Percentiles rank a stretch among this genome's conserved stretches.
These are phyloP conservation scores for Boehmeria nivea DNA, from an alignment of 306 rosid species.

Conservation along the genomic window DNA sequence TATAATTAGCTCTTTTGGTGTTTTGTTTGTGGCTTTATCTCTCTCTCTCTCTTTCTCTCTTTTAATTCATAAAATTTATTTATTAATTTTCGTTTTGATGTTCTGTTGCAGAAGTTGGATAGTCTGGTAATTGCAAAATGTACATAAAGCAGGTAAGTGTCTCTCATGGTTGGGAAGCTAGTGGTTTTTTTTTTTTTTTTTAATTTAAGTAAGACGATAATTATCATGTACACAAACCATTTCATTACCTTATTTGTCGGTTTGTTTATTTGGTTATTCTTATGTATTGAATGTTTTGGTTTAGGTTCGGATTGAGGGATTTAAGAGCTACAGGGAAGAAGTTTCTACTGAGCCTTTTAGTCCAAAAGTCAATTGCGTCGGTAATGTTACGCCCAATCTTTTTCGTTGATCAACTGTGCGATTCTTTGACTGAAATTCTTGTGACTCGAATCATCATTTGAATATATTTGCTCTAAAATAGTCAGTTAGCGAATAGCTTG, in stretches of 20 bases:
- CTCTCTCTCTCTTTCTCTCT: no score
- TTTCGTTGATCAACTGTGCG: conserved; percentile 4
- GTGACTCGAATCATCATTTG: neutral
- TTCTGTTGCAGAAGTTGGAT: conserved; percentile 29
- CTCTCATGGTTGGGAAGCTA: neutral
- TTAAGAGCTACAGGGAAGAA: conserved; percentile 93
- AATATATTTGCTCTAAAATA: neutral
- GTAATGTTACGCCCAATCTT: conserved; percentile 40
- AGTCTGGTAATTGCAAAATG: conserved; percentile 54
- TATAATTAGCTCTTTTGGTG: neutral
- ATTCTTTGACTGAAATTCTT: conserved; percentile 4
- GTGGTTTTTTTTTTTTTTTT: no score
- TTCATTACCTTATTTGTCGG: no score
- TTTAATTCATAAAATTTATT: no score
- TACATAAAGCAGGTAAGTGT: conserved; percentile 84
- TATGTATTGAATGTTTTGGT: conserved; percentile 5
- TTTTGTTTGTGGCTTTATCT: neutral
- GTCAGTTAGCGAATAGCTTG: no score
- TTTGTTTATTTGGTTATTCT: no score
- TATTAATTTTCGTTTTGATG: neutral
- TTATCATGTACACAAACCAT: no score
- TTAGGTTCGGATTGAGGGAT: conserved; percentile 86
- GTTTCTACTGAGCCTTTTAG: conserved; percentile 93
- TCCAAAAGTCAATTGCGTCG: conserved; percentile 95
- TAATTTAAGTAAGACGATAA: no score